Evolutionary conservation across 352 stramenopile species (phyloP).

Genomic region (Discostella stelligera): DNA sequence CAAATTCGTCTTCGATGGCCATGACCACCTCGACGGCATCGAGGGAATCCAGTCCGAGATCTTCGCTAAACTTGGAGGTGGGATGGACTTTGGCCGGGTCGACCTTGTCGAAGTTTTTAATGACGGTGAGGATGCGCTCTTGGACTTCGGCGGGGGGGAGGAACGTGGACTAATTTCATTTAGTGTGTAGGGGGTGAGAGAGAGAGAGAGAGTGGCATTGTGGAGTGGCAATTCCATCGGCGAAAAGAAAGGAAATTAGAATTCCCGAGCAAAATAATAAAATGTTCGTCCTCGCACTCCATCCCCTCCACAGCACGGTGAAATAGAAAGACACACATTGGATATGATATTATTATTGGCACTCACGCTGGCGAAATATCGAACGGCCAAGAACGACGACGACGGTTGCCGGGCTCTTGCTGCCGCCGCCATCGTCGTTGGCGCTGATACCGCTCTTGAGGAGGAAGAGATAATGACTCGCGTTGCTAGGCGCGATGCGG

Average conservation of each 20-base stretch:
- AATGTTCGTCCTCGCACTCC: too few relatives aligned
- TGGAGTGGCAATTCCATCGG: too few relatives aligned
- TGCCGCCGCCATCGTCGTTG: background rate
- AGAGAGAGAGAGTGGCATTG: too few relatives aligned
- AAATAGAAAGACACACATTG: background rate
- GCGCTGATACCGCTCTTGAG: slow-evolving; percentile 36
- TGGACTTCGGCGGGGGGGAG: slow-evolving; percentile 90
- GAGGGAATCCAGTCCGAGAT: slow-evolving; percentile 98
- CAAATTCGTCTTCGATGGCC: slow-evolving; percentile 99
- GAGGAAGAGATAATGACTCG: slow-evolving; percentile 40
- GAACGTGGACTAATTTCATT: slow-evolving; percentile 66
- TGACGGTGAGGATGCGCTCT: slow-evolving; percentile 94
- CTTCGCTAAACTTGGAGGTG: slow-evolving; percentile 80
- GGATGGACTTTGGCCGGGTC: slow-evolving; percentile 89
- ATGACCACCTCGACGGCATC: slow-evolving; percentile 96
- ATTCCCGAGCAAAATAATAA: too few relatives aligned
- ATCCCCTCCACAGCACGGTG: too few relatives aligned
- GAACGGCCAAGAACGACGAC: slow-evolving; percentile 15
- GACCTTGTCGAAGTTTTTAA: slow-evolving; percentile 99
- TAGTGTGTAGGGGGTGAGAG: too few relatives aligned
- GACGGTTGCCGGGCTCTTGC: background rate
- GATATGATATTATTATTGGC: background rate
- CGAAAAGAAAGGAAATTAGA: too few relatives aligned
- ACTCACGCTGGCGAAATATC: slow-evolving; percentile 62
- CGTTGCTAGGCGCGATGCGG: slow-evolving; percentile 62